Evolutionary conservation across 2,329 filamentous ascomycete species (phyloP), one percentile per base, ranked within the genome.

Genomic region (Verruconis gallopava): DNA sequence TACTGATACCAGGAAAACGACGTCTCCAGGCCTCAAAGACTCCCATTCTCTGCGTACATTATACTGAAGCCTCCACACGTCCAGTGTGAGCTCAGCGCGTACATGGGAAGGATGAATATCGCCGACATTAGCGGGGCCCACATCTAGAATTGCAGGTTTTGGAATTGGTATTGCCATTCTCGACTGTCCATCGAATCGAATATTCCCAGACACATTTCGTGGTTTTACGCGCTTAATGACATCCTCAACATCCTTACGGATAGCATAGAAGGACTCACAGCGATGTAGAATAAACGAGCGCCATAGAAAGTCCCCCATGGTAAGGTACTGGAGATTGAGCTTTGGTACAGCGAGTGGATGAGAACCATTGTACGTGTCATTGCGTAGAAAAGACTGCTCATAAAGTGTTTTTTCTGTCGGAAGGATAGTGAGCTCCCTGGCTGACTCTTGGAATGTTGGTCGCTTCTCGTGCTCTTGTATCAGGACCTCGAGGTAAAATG

Each of bases 301-400:
- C 86, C 88, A 98, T n/a, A 98, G 65, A 52, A 98, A 98, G 59
- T 98, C 91, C 2, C 86, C 86, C 39, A 94, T 77, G 2, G 88
- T 93, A 12, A 98, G 69, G 60, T 98, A 98, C 55, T 98, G 91
- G 20, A 98, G 67, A 52, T 95, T 98, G 36, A 96, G 64, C 58
- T 98, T 98, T 2, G 91, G 91, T 34, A 98, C 77, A 2, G 91
- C 85, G 44, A 98, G 69, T 4, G 91, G 88, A 37, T 76, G 76
- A 18, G 85, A 86, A 19, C 88, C 88, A 57, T 94, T 81, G 53
- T 95, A 96, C 5, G 70, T 71, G 53, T 95, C 88, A 44, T 89
- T 89, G 44, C 85, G 76, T 43, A 88, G 62, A 41, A 94, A 73
- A 19, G 77, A 76, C 39, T 71, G 70, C 45, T 95, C 85, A 53